These are phyloP conservation scores for Actinomortierella ambigua DNA, from an alignment of 371 early-diverging fungal species.

Conservation along the genomic window DNA sequence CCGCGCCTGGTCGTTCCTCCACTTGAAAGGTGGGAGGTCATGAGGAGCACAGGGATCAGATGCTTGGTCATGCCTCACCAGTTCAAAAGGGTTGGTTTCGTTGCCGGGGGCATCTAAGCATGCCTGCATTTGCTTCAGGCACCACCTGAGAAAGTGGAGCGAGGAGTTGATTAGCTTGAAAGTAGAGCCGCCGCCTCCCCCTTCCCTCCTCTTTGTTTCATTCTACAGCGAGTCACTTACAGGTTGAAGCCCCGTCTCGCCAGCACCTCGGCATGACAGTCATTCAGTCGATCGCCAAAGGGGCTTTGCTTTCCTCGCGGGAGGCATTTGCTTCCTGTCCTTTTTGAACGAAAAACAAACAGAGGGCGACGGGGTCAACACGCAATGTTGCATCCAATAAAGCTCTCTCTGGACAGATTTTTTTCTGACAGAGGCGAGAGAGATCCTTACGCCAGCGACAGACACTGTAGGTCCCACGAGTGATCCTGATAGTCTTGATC, in stretches of 20 bases:
- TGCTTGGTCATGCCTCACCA: slow-evolving; percentile 6
- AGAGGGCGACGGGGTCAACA: slow-evolving; percentile 4
- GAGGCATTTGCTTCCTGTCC: slow-evolving; percentile 89
- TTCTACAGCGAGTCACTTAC: slow-evolving; percentile 47
- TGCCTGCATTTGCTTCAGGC: slow-evolving; percentile 24
- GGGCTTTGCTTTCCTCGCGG: slow-evolving; percentile 61
- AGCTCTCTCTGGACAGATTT: neutral
- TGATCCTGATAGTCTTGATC: slow-evolving; percentile 11
- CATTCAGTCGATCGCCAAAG: slow-evolving; percentile 73
- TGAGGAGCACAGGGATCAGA: too few relatives aligned
- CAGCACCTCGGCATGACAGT: slow-evolving; percentile 86
- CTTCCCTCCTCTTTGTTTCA: neutral
- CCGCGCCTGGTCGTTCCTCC: slow-evolving; percentile 25
- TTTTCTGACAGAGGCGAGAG: neutral
- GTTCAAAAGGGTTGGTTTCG: slow-evolving; percentile 13
- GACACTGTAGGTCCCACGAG: slow-evolving; percentile 52
- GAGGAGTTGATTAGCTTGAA: too few relatives aligned
- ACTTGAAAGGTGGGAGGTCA: slow-evolving; percentile 14
- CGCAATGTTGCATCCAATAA: neutral
- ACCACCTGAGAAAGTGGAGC: too few relatives aligned
- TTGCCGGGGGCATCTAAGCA: slow-evolving; percentile 4
- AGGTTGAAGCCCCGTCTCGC: slow-evolving; percentile 78
- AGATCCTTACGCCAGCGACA: slow-evolving; percentile 69
- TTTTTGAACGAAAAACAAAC: slow-evolving; percentile 36
- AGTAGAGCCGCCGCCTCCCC: too few relatives aligned